Evolutionary conservation across 768 basidiomycete genomes (phyloP).

Genomic region (Mycena vitilis): DNA sequence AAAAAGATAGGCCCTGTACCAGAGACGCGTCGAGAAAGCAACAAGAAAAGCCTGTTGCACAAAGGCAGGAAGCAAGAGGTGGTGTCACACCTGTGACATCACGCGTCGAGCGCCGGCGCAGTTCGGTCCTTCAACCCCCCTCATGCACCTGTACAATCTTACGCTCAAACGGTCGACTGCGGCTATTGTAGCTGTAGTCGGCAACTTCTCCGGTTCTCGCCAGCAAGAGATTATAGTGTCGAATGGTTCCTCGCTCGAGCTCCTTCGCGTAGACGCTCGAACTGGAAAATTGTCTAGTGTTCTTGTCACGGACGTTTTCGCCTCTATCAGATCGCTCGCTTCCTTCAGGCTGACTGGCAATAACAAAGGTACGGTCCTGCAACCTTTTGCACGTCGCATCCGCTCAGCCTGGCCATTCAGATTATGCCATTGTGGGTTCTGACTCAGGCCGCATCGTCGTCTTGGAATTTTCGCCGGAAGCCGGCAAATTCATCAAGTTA

Average conservation of each 20-base stretch:
- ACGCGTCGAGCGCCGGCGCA: too few relatives aligned
- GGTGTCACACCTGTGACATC: too few relatives aligned
- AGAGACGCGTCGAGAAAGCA: background rate
- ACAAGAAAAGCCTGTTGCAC: too few relatives aligned
- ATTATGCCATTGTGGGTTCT: constrained; percentile 97
- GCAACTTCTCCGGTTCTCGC: constrained; percentile 91
- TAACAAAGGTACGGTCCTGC: constrained; percentile 79
- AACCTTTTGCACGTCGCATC: too few relatives aligned
- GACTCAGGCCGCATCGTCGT: constrained; percentile 98
- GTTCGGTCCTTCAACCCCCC: too few relatives aligned
- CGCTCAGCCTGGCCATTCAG: constrained; percentile 70
- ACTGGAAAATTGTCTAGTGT: constrained; percentile 89
- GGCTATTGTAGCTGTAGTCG: constrained; percentile 85
- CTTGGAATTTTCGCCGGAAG: constrained; percentile 92
- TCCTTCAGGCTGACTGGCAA: constrained; percentile 95
- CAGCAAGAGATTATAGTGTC: constrained; percentile 95
- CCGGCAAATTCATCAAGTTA: constrained; percentile 88
- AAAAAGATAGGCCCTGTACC: background rate
- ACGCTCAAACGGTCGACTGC: constrained; percentile 90
- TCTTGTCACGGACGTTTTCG: constrained; percentile 87
- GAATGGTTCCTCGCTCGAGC: constrained; percentile 90
- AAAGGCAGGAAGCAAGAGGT: too few relatives aligned
- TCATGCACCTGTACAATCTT: constrained; percentile 96
- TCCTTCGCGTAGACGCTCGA: constrained; percentile 86
- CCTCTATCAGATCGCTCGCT: constrained; percentile 87